phyloP scores from a whole-genome alignment of 2,329 filamentous ascomycete genomes.

The Zymoseptoria tritici region DNA sequence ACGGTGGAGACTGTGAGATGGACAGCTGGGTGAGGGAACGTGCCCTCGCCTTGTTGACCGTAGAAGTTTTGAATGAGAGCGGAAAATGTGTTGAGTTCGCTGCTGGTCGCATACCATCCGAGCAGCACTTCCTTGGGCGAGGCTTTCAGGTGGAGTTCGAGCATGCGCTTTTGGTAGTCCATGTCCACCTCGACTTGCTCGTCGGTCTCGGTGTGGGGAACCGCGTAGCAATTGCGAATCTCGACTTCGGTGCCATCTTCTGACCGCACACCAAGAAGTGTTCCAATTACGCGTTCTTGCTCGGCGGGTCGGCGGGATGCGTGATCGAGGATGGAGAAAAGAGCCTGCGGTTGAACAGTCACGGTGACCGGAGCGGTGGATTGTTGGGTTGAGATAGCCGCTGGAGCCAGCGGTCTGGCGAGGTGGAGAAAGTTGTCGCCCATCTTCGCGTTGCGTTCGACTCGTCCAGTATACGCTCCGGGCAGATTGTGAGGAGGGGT shows the following conservation, averaged over 20 bases:
- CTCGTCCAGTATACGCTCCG: constrained; percentile 9
- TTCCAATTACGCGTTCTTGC: constrained; percentile 93
- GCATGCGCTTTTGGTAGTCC: constrained; percentile 99
- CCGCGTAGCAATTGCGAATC: constrained; percentile 93
- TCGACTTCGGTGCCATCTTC: constrained; percentile 97
- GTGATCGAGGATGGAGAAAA: constrained; percentile 73
- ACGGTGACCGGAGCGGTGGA: constrained; percentile 89
- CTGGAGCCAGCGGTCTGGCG: constrained; percentile 80
- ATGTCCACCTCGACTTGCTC: constrained; percentile 99
- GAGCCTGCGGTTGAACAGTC: constrained; percentile 83
- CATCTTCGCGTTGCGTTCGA: constrained; percentile 20
- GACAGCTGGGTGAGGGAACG: constrained; percentile 93
- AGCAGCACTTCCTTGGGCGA: constrained; percentile 89
- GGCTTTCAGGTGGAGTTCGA: constrained; percentile 86
- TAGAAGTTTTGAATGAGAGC: constrained; percentile 99
- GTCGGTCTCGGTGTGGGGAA: constrained; percentile 95
- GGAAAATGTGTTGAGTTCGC: constrained; percentile 96
- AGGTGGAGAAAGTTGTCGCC: constrained; percentile 78
- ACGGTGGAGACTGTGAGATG: constrained; percentile 92
- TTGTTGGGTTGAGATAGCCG: constrained; percentile 63
- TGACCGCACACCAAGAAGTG: constrained; percentile 82
- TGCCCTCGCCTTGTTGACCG: constrained; percentile 91
- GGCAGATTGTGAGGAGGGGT: constrained; percentile 3
- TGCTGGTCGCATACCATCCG: constrained; percentile 96
- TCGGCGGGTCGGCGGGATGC: constrained; percentile 85